Evolutionary conservation across 2,329 filamentous ascomycete genomes (phyloP), one percentile per base, ranked within the genome.

Genomic region (Epichloe sylvatica): DNA sequence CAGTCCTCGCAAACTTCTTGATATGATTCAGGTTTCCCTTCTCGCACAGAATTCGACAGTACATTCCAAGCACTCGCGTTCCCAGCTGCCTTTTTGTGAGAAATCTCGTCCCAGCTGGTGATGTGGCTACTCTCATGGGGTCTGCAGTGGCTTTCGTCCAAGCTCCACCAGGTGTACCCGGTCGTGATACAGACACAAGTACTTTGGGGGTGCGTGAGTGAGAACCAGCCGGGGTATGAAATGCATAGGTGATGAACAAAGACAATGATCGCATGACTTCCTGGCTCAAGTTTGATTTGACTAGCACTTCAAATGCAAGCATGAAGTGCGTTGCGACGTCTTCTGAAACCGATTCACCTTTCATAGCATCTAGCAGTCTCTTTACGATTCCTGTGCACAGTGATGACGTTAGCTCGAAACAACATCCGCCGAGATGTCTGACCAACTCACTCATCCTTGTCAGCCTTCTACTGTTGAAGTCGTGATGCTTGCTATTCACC

Each of bases 201-300:
- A 72, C 63, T 53, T 70, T 76, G 0, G 77, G 74, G 2, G 75
- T 78, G 44, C 78, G 71, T 9, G 75, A 65, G 21, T 70, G 57
- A 2, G 75, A 75, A 12, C 62, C 64, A 0, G 70, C 57, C 0
- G 75, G 69, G 1, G 73, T 69, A 61, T 96, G 89, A 54, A 96
- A 79, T 5, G 88, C 84, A 63, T 92, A 98, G 0, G 91, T 96
- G 55, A 98, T 85, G 61, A 94, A 97, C 21, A 97, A 75, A 2
- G 92, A 87, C 41, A 98, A 70, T 2, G 88, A 87, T 36, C 91
- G 81, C 61, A 95, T 82, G 25, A 91, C 82, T 62, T 95, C 88
- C 15, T 86, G 83, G 47, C 84, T 90, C 56, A 90, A 78, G 58
- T 86, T 91, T 54, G 82, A 86, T 54, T 82, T 83, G 33, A 96